Evolutionary conservation across 805 yeast species (phyloP).

Genomic region (Kazachstania taianensis): DNA sequence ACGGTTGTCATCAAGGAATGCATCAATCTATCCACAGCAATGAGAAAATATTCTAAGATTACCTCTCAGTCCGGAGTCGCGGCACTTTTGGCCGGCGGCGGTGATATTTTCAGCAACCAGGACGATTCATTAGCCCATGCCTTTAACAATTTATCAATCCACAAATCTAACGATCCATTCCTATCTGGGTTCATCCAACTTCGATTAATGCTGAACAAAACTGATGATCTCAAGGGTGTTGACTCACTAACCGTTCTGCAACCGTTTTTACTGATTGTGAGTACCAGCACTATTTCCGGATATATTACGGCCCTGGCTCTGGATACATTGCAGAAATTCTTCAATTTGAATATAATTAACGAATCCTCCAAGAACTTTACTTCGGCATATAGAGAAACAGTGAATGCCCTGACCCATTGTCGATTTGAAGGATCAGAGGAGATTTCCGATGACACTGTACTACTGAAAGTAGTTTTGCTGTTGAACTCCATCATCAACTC

Average conservation of each 20-base stretch:
- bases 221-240: conserved; percentile 41
- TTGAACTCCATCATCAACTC: conserved; percentile 59
- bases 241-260: conserved; percentile 68
- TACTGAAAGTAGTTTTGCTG: conserved; percentile 69
- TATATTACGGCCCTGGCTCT: conserved; percentile 75
- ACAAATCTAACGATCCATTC: conserved; percentile 42
- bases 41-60: conserved; percentile 77
- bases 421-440: conserved; percentile 93
- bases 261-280: conserved; percentile 78
- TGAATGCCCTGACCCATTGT: conserved; percentile 74
- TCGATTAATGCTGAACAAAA: conserved; percentile 55
- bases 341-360: conserved; percentile 59
- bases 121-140: conserved; percentile 32
- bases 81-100: conserved; percentile 62
- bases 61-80: conserved; percentile 63
- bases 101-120: conserved; percentile 39
- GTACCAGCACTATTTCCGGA: conserved; percentile 80
- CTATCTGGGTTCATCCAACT: conserved; percentile 72
- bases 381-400: conserved; percentile 36
- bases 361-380: conserved; percentile 50
- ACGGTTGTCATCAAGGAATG: conserved; percentile 85
- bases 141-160: conserved; percentile 24
- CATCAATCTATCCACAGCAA: conserved; percentile 72
- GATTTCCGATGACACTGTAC: conserved; percentile 81
- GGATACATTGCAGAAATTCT: conserved; percentile 60